Conservation (phyloP, 495 filamentous ascomycete genomes). For the Neohortaea acidophila region DNA sequence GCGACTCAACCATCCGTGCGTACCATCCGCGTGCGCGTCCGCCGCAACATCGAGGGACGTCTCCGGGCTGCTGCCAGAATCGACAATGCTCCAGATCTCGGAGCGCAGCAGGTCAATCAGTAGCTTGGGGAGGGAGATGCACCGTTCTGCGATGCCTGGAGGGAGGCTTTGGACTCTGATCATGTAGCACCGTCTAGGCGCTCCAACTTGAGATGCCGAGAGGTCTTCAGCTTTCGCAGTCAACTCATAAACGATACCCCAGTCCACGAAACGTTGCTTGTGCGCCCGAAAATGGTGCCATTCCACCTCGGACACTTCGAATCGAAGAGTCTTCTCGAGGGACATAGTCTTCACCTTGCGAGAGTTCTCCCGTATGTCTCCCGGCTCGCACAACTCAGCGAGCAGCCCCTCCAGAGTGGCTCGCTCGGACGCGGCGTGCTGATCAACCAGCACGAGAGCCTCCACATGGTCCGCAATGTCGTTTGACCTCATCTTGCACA, state of each 20-base stretch:
- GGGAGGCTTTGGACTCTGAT: constrained; percentile 49
- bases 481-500: constrained; percentile 39
- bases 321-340: constrained; percentile 40
- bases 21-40: not conserved
- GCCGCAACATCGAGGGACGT: not conserved
- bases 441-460: constrained; percentile 66
- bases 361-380: not conserved
- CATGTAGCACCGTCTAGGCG: constrained; percentile 2
- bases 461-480: constrained; percentile 9
- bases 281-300: constrained; percentile 38
- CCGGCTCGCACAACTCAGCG: constrained; percentile 31
- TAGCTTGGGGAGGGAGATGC: constrained; percentile 51
- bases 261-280: constrained; percentile 41
- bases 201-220: constrained; percentile 12
- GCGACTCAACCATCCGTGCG: constrained; percentile 39
- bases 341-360: constrained; percentile 14
- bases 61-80: not conserved
- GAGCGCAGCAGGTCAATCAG: constrained; percentile 54
- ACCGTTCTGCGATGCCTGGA: constrained; percentile 56
- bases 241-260: constrained; percentile 56
- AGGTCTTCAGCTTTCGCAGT: not conserved
- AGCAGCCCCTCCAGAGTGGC: constrained; percentile 62
- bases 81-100: constrained; percentile 44
- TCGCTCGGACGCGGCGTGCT: constrained; percentile 89
- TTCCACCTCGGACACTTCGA: constrained; percentile 48